Evolutionary conservation across 257 asterid genomes (phyloP).

Genomic region (Solanum habrochaites): DNA sequence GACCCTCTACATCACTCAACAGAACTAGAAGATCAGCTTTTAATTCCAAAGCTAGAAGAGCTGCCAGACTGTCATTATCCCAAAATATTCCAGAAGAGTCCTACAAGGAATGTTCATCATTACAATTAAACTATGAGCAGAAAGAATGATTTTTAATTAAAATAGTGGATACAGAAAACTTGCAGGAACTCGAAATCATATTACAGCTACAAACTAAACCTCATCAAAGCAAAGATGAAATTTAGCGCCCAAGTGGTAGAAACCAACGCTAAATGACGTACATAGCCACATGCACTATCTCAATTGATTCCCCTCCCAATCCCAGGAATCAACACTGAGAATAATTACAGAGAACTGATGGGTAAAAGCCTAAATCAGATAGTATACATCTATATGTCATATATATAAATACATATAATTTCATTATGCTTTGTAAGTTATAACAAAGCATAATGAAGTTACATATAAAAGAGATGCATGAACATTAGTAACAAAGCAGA

Average conservation of each 20-base stretch:
- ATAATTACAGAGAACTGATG: not conserved
- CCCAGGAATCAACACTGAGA: not conserved
- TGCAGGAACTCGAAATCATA: not conserved
- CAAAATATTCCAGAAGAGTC: constrained; percentile 80
- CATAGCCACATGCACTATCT: not conserved
- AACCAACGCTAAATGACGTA: not conserved
- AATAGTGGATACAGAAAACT: not conserved
- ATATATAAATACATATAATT: not conserved
- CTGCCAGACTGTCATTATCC: constrained; percentile 85
- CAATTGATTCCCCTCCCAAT: not conserved
- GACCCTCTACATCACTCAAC: constrained; percentile 81
- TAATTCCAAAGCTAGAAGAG: constrained; percentile 65
- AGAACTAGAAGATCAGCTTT: constrained; percentile 74
- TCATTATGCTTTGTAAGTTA: not conserved
- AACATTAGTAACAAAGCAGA: not conserved
- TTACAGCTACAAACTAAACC: not conserved
- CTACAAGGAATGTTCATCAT: constrained; percentile 12
- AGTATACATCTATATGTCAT: not conserved
- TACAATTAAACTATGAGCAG: not conserved
- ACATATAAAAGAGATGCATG: not conserved
- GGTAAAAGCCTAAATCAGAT: not conserved
- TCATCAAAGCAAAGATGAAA: not conserved
- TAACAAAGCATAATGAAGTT: not conserved
- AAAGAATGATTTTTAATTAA: not conserved
- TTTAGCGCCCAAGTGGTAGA: not conserved